Evolutionary conservation across 2,329 filamentous ascomycete genomes (phyloP).

Genomic region (Fusarium sp.): DNA sequence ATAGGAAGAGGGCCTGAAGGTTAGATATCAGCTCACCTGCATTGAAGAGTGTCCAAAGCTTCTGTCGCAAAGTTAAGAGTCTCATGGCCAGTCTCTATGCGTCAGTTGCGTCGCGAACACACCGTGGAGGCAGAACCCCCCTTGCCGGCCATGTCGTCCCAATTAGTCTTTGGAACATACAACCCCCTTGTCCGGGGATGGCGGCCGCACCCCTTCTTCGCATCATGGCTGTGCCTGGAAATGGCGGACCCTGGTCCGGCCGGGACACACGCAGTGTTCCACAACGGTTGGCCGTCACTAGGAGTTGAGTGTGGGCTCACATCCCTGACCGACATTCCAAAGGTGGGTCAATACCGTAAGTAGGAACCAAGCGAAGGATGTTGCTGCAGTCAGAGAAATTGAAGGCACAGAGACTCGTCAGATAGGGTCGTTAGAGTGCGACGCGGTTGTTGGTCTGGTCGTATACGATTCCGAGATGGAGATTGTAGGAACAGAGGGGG

Average conservation of each 20-base stretch:
- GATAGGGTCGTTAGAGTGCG: constrained; percentile 41
- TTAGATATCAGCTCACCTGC: constrained; percentile 39
- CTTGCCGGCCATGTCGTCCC: constrained; percentile 46
- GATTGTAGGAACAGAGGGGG: constrained; percentile 34
- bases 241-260: constrained; percentile 39
- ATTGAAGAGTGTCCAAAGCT: constrained; percentile 32
- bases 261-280: constrained; percentile 37
- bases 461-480: constrained; percentile 32
- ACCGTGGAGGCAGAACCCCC: constrained; percentile 51
- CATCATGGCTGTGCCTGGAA: constrained; percentile 46
- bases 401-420: constrained; percentile 49
- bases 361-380: constrained; percentile 49
- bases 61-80: constrained; percentile 24
- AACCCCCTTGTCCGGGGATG: constrained; percentile 45
- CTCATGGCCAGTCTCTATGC: constrained; percentile 42
- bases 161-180: constrained; percentile 36
- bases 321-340: constrained; percentile 52
- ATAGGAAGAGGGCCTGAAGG: constrained; percentile 35
- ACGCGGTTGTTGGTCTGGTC: constrained; percentile 44
- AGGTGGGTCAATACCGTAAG: constrained; percentile 43
- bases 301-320: constrained; percentile 39
- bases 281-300: constrained; percentile 36
- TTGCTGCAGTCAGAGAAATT: constrained; percentile 50
- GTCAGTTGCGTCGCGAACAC: constrained; percentile 38
- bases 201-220: constrained; percentile 43